A percentile compares a stretch with the other conserved stretches of the same genome.
Conservation (phyloP, 2,329 filamentous ascomycete species). For the Lachnellula suecica region DNA sequence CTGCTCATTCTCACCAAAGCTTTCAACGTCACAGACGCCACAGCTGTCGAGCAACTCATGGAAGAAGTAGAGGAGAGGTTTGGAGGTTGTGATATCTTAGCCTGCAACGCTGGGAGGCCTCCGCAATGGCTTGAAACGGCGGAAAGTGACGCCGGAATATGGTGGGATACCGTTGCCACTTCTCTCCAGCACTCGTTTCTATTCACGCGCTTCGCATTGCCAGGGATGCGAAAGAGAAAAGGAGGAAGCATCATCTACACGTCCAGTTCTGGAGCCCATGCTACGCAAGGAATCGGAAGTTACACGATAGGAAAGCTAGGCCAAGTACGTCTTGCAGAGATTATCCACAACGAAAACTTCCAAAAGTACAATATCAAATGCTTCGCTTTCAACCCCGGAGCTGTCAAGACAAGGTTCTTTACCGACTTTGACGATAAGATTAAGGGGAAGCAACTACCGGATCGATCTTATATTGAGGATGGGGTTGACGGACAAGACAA, state of each 20-base stretch:
- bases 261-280: slow-evolving; percentile 1
- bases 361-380: neutral
- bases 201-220: neutral
- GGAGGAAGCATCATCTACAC: slow-evolving; percentile 1
- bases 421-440: slow-evolving; percentile 2
- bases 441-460: neutral
- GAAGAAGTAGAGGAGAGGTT: neutral
- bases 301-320: slow-evolving; percentile 3
- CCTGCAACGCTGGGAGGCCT: slow-evolving; percentile 1
- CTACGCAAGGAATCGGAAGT: neutral
- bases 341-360: slow-evolving; percentile 3
- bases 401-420: neutral
- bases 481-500: neutral
- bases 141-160: neutral
- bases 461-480: neutral
- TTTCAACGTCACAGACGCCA: neutral
- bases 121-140: slow-evolving; percentile 1
- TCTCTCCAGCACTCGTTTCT: slow-evolving; percentile 1
- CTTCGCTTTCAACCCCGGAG: slow-evolving; percentile 1
- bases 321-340: neutral
- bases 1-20: neutral
- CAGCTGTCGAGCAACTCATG: neutral
- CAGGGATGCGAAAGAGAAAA: neutral
- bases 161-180: slow-evolving; percentile 3
- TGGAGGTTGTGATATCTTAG: neutral